Percentiles rank a stretch among this genome's conserved stretches.
Evolutionary conservation across 1,284 basidiomycete genomes (phyloP).

Genomic region (Ceratorhiza oryzae-sativae): DNA sequence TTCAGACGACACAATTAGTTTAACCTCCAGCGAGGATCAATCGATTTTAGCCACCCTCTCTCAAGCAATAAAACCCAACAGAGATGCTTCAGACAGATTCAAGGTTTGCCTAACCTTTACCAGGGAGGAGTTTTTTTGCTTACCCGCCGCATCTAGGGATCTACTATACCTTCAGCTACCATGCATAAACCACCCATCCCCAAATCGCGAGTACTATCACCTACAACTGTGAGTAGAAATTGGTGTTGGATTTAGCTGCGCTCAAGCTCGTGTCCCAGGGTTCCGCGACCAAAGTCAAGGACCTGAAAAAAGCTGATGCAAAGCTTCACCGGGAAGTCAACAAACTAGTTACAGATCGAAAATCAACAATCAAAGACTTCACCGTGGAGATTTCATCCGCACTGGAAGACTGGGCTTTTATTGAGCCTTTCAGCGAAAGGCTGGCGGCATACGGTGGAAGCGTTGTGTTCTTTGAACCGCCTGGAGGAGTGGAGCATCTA

Average conservation of each 20-base stretch:
- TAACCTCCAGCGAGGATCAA: conserved; percentile 32
- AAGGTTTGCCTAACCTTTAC: too few relatives aligned
- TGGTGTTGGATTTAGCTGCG: neutral
- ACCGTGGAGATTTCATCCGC: conserved; percentile 37
- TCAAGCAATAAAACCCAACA: neutral
- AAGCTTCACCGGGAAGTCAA: conserved; percentile 33
- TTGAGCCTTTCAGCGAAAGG: neutral
- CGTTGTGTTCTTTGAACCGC: conserved; percentile 20
- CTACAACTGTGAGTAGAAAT: neutral
- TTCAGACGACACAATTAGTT: neutral
- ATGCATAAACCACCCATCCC: neutral
- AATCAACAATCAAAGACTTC: conserved; percentile 38
- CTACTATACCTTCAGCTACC: too few relatives aligned
- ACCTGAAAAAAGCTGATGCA: conserved; percentile 16
- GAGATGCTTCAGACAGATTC: too few relatives aligned
- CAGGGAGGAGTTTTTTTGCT: too few relatives aligned
- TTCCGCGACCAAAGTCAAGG: neutral
- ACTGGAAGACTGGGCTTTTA: conserved; percentile 22
- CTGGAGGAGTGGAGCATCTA: conserved; percentile 9
- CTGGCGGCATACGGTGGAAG: conserved; percentile 4
- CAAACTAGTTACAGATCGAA: conserved; percentile 41
- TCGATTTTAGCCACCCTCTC: neutral
- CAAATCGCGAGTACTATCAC: neutral
- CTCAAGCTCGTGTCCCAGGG: neutral
- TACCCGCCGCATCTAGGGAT: too few relatives aligned